Evolutionary conservation across 1,284 basidiomycete genomes (phyloP).

Genomic region (Cystobasidiaceae sp.): DNA sequence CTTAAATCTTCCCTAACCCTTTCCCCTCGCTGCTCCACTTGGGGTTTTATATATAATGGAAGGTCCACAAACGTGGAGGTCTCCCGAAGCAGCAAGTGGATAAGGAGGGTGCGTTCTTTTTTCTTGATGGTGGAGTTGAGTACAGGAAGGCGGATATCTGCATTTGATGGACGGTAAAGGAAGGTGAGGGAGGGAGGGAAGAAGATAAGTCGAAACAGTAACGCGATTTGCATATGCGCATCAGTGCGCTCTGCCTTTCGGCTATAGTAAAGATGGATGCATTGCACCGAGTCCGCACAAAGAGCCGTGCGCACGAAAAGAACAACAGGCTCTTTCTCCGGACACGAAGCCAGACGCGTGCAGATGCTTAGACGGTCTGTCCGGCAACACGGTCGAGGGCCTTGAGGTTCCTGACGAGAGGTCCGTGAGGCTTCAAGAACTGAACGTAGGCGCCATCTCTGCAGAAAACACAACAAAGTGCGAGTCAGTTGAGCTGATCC

Average conservation of each 20-base stretch:
- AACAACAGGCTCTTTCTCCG: too few species aligned
- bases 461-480: constrained; percentile 53
- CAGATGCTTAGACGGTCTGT: too few species aligned
- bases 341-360: constrained; percentile 10
- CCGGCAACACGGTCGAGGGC: constrained; percentile 25
- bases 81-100: constrained; percentile 24
- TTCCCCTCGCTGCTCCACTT: constrained; percentile 25
- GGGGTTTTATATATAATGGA: neutral
- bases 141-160: neutral
- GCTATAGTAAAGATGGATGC: neutral
- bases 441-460: constrained; percentile 57
- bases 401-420: constrained; percentile 70
- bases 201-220: neutral
- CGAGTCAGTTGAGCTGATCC: too few species aligned
- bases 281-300: constrained; percentile 1
- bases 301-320: too few species aligned
- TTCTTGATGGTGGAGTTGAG: neutral
- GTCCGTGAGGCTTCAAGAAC: constrained; percentile 82
- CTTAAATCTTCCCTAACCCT: constrained; percentile 12
- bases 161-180: too few species aligned
- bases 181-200: too few species aligned
- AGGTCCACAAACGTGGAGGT: neutral
- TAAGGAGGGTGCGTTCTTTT: constrained; percentile 5
- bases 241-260: too few species aligned
- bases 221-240: neutral